Evolutionary conservation across 257 asterid genomes (phyloP), one percentile per base, ranked within the genome.

Genomic region (Thymus mandschuricus): DNA sequence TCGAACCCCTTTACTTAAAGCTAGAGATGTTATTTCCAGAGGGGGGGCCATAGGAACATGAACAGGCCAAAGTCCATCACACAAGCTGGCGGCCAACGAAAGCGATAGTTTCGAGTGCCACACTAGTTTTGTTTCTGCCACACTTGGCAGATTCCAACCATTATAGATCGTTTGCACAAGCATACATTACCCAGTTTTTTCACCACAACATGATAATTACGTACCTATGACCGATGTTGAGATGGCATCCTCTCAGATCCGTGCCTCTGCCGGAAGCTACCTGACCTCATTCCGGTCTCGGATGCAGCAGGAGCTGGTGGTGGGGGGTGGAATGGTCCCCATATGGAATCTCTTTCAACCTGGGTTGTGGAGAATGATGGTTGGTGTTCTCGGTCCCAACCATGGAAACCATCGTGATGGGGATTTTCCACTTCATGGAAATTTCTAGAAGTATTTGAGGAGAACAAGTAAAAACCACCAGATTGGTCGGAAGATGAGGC

Each of bases 191-290:
- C 73, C 30, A 41, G 75, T 77, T 77, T 67, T 78, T 78, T 66
- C 76, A 69, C 66, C 75, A 75, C 33, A 70, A 77, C 69, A 72
- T 31, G 69, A 55, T 10, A 56, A 56, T 6, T 49, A 56, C 38
- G 41, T 60, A 74, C 72, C 81, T 82, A 86, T 77, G 79, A 81
- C 82, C 90, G 87, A 68, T 85, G 82, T 74, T 88, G 96, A 21
- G 91, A 86, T 54, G 92, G 92, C 90, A 78, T 79, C 84, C 96
- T 87, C 69, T 84, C 94, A 10, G 93, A 75, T 75, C 96, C 96
- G 61, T 86, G 91, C 82, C 97, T 83, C 72, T 76, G 95, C 31
- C 89, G 84, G 69, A 77, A 79, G 76, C 82, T 82, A 68, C 75
- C 74, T 8, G 84, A 56, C 61, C 96, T 75, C 75, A 73, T 73